Evolutionary conservation across 257 asterid species (phyloP).

Genomic region (Nicotiana undulata): DNA sequence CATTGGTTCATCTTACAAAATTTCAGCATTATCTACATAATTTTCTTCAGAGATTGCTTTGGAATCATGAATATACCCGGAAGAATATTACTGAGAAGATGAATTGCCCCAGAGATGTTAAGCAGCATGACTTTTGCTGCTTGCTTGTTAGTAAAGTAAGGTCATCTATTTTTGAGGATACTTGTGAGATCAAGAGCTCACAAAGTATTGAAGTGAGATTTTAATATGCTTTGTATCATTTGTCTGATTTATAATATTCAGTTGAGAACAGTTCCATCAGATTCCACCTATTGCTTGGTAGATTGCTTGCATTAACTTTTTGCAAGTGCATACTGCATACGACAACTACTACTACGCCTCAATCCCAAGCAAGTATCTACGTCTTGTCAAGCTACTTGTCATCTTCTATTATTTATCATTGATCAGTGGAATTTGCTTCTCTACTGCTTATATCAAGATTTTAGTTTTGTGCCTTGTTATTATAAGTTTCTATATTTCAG

Average conservation of each 20-base stretch:
- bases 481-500: conserved; percentile 33
- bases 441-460: background rate
- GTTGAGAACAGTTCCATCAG: background rate
- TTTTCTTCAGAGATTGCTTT: no score
- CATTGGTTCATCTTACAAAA: no score
- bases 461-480: background rate
- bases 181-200: background rate
- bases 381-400: background rate
- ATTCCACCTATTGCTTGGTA: background rate
- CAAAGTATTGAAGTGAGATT: background rate
- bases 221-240: background rate
- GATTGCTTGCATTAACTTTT: background rate
- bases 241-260: background rate
- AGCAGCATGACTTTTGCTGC: background rate
- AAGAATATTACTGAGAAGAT: background rate
- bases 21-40: no score
- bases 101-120: background rate
- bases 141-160: background rate
- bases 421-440: conserved; percentile 1
- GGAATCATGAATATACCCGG: no score
- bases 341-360: background rate
- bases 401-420: background rate
- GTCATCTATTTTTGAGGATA: background rate
- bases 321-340: background rate
- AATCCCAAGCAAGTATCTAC: background rate